Conservation (phyloP, 225 moss, liverwort and hornwort species). For the Bryoerythrophyllum caledonicum region DNA sequence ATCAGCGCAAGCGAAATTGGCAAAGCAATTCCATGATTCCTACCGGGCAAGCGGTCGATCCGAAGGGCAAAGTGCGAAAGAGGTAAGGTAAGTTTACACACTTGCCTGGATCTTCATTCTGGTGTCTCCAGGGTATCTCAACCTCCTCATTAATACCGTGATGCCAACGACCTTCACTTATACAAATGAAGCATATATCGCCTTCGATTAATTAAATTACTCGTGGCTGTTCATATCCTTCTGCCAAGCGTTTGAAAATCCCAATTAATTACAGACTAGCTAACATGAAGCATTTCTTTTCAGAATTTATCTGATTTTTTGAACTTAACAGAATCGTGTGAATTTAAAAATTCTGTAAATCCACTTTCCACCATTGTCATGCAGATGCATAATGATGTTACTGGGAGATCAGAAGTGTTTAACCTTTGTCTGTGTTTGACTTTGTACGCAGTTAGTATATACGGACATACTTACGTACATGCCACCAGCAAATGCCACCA, state of each 20-base stretch:
- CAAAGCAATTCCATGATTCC: conserved; percentile 53
- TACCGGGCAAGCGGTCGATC: conserved; percentile 28
- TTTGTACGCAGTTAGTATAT: conserved; percentile 38
- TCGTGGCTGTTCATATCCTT: not conserved
- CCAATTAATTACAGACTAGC: too few relatives aligned
- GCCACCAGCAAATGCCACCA: too few relatives aligned
- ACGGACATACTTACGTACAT: not conserved
- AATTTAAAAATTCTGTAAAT: not conserved
- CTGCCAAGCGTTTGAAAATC: not conserved
- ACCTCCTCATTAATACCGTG: not conserved
- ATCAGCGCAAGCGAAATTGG: conserved; percentile 92
- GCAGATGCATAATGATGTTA: not conserved
- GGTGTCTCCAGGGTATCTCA: not conserved
- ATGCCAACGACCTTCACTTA: not conserved
- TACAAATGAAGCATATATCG: too few relatives aligned
- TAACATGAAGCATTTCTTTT: not conserved
- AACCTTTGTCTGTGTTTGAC: conserved; percentile 12
- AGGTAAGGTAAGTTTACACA: conserved; percentile 27
- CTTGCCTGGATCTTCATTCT: not conserved
- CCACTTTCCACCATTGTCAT: not conserved
- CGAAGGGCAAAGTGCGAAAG: conserved; percentile 57
- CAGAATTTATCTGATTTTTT: not conserved
- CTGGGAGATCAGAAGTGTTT: not conserved
- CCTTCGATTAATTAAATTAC: not conserved
- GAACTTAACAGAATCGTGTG: not conserved